Evolutionary conservation across 2,329 filamentous ascomycete genomes (phyloP), one percentile per base, ranked within the genome.

Genomic region (Tolypocladium inflatum): DNA sequence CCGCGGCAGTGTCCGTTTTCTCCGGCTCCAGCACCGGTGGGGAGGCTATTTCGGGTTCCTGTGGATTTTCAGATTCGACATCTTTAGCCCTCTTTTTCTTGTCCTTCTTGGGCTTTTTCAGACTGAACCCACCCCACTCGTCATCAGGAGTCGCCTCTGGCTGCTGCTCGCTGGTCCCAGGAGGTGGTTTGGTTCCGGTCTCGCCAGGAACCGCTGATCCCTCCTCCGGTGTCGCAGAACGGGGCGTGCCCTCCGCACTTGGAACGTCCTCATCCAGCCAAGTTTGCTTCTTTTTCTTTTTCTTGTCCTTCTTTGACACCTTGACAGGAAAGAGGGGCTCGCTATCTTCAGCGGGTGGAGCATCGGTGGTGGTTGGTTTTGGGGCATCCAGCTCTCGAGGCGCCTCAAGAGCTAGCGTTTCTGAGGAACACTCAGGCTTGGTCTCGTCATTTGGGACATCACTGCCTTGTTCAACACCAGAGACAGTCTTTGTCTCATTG

Each of bases 231-330:
- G 58, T 63, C 9, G 62, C 30, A 10, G 19, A 37, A 52, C 17
- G 10, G 6, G 19, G 10, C 30, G 30, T 37, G 10, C 17, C 48
- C 30, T 52, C 30, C 30, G 33, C 19, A 6, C 48, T 52, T n/a
- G 48, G 30, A 21, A 19, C 30, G 21, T 52, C 48, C 30, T 52
- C 48, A 7, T 11, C 10, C 30, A 37, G 19, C 48, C 9, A 50
- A 33, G 26, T 57, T 59, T 65, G 66, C 60, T 71, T 71, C 65
- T 67, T 71, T 55, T 68, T 69, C 61, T 66, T 71, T 56, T 68
- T 72, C 58, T 68, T 73, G 2, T 71, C 68, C 58, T 70, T 73
- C 62, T 72, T 71, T 19, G 70, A 70, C 35, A 66, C 48, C 55
- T 68, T 72, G 6, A 60, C 60, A n/a, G 67, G 45, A 38, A 57